Evolutionary conservation across 129 eudicot genomes (phyloP).

Genomic region (Flaveria robusta): DNA sequence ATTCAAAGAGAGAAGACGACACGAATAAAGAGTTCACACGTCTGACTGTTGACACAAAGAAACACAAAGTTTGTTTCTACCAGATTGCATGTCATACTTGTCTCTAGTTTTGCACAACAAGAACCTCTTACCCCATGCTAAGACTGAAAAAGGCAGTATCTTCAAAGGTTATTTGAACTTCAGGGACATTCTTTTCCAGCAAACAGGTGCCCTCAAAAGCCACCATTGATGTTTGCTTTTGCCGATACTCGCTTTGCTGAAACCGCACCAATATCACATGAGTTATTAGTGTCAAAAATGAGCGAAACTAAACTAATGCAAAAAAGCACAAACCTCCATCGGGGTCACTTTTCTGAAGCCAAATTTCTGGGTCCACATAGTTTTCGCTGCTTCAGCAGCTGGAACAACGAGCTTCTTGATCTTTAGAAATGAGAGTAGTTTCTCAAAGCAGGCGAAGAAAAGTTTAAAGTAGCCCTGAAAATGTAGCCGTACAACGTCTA

Average conservation of each 20-base stretch:
- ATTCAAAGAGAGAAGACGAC: background rate
- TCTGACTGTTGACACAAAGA: background rate
- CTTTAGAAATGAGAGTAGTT: slow-evolving; percentile 50
- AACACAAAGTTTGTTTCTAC: background rate
- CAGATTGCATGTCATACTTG: background rate
- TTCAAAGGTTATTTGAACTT: background rate
- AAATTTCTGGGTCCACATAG: slow-evolving; percentile 68
- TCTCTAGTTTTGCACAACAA: background rate
- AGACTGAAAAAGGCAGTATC: background rate
- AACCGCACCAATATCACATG: background rate
- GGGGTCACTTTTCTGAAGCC: slow-evolving; percentile 54
- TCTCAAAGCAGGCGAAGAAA: slow-evolving; percentile 75
- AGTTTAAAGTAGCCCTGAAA: slow-evolving; percentile 76
- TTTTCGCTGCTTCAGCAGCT: slow-evolving; percentile 62
- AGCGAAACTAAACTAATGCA: background rate
- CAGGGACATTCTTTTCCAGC: background rate
- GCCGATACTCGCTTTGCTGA: background rate
- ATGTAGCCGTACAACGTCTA: background rate
- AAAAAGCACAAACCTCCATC: slow-evolving; percentile 38
- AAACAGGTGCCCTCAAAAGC: background rate
- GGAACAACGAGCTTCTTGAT: slow-evolving; percentile 72
- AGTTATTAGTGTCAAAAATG: background rate
- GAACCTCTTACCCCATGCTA: background rate
- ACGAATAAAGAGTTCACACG: background rate
- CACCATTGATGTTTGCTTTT: background rate